These are phyloP conservation scores for Cyanodermella asteris DNA, from an alignment of 2,329 filamentous ascomycete genomes.

Conservation along the genomic window DNA sequence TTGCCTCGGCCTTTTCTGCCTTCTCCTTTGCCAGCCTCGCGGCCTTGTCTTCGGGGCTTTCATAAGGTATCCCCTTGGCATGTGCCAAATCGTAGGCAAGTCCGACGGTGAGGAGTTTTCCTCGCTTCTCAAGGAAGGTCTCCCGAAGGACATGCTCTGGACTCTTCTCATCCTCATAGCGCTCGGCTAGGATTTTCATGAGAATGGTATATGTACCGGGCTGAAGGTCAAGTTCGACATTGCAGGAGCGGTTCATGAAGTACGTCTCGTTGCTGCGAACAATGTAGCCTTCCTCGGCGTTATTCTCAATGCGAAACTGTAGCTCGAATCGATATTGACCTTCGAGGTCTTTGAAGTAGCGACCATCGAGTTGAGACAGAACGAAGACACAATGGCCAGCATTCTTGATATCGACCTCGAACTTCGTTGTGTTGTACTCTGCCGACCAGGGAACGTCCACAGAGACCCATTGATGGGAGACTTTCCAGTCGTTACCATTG, in stretches of 20 bases:
- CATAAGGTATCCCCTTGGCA: conserved; percentile 18
- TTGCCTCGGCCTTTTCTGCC: conserved; percentile 19
- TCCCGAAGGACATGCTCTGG: conserved; percentile 47
- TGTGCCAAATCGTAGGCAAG: conserved; percentile 25
- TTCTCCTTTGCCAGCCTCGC: conserved; percentile 22
- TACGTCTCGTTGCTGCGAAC: conserved; percentile 33
- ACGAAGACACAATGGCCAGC: conserved; percentile 34
- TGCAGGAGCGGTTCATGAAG: conserved; percentile 51
- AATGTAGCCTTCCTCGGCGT: conserved; percentile 37
- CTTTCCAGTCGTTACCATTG: conserved; percentile 35
- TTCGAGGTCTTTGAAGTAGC: conserved; percentile 36
- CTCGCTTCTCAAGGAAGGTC: conserved; percentile 39
- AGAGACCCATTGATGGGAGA: conserved; percentile 39
- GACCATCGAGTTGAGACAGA: conserved; percentile 35
- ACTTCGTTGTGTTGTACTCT: conserved; percentile 38
- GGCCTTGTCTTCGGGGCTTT: conserved; percentile 16
- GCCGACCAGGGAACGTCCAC: conserved; percentile 37
- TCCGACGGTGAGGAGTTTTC: conserved; percentile 40
- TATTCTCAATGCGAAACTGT: conserved; percentile 36
- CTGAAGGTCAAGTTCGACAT: conserved; percentile 52
- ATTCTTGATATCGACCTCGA: conserved; percentile 30
- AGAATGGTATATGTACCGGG: conserved; percentile 55
- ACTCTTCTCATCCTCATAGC: conserved; percentile 25
- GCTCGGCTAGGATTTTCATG: conserved; percentile 49
- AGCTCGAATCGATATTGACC: conserved; percentile 35